Evolutionary conservation across 768 basidiomycete species (phyloP).

Genomic region (Rhodotorula graminis): DNA sequence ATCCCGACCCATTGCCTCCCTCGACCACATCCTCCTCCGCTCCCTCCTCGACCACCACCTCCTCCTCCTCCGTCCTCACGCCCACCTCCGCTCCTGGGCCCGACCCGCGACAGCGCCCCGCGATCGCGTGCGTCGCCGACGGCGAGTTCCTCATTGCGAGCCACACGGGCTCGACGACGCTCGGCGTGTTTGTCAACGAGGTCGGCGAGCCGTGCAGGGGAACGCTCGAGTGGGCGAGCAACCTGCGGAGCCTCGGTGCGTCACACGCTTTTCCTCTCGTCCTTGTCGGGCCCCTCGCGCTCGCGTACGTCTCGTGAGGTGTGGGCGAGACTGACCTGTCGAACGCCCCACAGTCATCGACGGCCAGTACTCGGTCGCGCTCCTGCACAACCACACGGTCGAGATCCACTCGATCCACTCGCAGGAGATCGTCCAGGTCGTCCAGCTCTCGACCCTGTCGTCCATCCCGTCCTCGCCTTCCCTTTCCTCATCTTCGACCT

Average conservation of each 20-base stretch:
- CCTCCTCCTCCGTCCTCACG: background rate
- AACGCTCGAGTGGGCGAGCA: conserved; percentile 75
- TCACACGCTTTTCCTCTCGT: background rate
- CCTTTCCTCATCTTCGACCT: too few species aligned
- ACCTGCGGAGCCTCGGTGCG: conserved; percentile 69
- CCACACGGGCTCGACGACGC: conserved; percentile 71
- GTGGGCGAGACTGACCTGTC: too few species aligned
- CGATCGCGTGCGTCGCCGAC: conserved; percentile 67
- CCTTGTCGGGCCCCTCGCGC: background rate
- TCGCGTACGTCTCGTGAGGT: too few species aligned
- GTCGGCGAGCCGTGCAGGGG: conserved; percentile 84
- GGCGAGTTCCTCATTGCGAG: conserved; percentile 81
- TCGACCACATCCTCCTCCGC: too few species aligned
- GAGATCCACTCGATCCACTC: conserved; percentile 76
- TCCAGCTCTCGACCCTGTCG: conserved; percentile 45
- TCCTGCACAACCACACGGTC: conserved; percentile 72
- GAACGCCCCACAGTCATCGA: conserved; percentile 67
- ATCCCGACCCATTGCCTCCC: conserved; percentile 45
- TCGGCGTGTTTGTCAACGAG: conserved; percentile 80
- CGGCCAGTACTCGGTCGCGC: conserved; percentile 70
- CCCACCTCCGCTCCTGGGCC: background rate
- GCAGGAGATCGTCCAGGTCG: conserved; percentile 65
- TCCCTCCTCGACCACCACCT: too few species aligned
- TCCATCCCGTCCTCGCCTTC: background rate
- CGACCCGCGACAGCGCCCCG: conserved; percentile 53